Conservation (phyloP, 129 eudicot species). For the Erigeron canadensis region DNA sequence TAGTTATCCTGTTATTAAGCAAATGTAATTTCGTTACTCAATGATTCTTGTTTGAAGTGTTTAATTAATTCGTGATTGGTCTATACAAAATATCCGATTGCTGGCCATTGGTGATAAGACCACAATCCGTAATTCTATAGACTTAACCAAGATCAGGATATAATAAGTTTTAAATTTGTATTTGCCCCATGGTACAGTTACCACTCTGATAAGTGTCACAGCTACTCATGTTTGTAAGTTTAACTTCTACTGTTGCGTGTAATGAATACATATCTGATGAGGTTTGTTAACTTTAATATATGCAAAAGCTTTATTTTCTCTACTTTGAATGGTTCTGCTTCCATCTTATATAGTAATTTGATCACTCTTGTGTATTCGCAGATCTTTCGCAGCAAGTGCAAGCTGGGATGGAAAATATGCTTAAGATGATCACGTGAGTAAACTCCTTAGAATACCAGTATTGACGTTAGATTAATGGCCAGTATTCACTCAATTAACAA, state of each 20-base stretch:
- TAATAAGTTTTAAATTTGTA: not conserved
- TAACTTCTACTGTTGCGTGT: not conserved
- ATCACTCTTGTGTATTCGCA: slow-evolving; percentile 32
- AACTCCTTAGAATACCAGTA: slow-evolving; percentile 13
- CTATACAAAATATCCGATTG: not conserved
- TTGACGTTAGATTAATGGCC: slow-evolving; percentile 9
- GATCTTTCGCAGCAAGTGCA: slow-evolving; percentile 88
- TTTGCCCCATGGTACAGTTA: slow-evolving; percentile 10
- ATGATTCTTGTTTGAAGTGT: slow-evolving; percentile 9
- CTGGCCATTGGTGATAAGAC: no score
- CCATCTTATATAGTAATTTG: slow-evolving; percentile 11
- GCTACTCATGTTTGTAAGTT: not conserved
- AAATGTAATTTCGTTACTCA: not conserved
- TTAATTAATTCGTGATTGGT: slow-evolving; percentile 2
- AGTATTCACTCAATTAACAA: slow-evolving; percentile 5
- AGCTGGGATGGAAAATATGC: slow-evolving; percentile 82
- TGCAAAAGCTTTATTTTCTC: not conserved
- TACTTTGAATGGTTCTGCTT: slow-evolving; percentile 12
- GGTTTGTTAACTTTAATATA: not conserved
- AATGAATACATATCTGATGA: not conserved
- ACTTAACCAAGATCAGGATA: not conserved
- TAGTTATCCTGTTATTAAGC: slow-evolving; percentile 1
- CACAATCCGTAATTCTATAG: not conserved
- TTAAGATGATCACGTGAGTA: slow-evolving; percentile 76
- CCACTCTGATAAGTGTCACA: slow-evolving; percentile 5